Conservation (phyloP, 1,284 basidiomycete genomes). For the Tilletiaria anomala region DNA sequence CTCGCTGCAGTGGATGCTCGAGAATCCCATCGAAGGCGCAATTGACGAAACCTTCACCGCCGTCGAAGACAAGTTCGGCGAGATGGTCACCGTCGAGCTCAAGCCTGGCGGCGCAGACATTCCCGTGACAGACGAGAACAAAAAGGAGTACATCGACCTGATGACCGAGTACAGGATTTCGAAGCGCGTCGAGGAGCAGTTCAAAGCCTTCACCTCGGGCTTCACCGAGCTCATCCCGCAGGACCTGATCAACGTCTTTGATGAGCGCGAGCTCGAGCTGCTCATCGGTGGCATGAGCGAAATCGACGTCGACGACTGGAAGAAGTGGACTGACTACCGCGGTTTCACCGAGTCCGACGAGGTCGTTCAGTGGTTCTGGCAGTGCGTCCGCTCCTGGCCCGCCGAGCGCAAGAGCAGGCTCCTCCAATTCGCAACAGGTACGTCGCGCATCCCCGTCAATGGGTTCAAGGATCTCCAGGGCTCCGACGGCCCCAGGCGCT, state of each 20-base stretch:
- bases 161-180: slow-evolving; percentile 84
- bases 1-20: slow-evolving; percentile 80
- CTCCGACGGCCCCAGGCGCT: slow-evolving; percentile 64
- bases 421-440: slow-evolving; percentile 87
- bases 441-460: slow-evolving; percentile 90
- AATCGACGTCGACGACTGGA: slow-evolving; percentile 64
- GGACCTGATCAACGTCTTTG: slow-evolving; percentile 91
- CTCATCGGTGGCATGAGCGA: slow-evolving; percentile 98
- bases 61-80: slow-evolving; percentile 96
- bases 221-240: slow-evolving; percentile 88
- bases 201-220: slow-evolving; percentile 87
- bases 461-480: slow-evolving; percentile 98
- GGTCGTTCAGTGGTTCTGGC: slow-evolving; percentile 99
- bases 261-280: slow-evolving; percentile 81
- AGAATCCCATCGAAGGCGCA: slow-evolving; percentile 36
- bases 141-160: slow-evolving; percentile 92
- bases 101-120: slow-evolving; percentile 71
- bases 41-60: slow-evolving; percentile 39
- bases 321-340: slow-evolving; percentile 51
- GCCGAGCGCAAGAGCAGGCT: slow-evolving; percentile 86
- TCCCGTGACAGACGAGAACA: slow-evolving; percentile 88
- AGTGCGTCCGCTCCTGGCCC: slow-evolving; percentile 90
- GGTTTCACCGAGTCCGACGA: slow-evolving; percentile 43
- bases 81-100: slow-evolving; percentile 83
- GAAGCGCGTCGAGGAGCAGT: slow-evolving; percentile 87